Conservation (phyloP, 1,284 basidiomycete genomes). For the Trametes polyzona region DNA sequence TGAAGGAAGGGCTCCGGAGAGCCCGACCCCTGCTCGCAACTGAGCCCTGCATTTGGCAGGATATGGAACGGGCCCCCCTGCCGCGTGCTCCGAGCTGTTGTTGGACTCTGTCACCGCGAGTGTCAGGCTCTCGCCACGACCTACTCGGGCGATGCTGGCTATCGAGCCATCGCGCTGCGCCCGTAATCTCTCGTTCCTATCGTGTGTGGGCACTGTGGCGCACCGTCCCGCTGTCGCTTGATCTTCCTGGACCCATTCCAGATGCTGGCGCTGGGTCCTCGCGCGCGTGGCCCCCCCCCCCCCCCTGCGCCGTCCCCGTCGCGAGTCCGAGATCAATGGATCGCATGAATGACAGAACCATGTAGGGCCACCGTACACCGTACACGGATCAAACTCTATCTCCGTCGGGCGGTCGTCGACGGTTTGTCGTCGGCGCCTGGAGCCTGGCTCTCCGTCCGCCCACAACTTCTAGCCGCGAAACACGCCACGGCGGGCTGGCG, state of each 20-base stretch:
- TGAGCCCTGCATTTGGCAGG: constrained; percentile 2
- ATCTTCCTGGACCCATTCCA: not conserved
- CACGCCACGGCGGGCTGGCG: not conserved
- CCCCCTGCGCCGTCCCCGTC: not conserved
- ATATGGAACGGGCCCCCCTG: constrained; percentile 1
- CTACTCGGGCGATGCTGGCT: not conserved
- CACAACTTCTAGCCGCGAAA: not conserved
- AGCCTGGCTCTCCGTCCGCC: not conserved
- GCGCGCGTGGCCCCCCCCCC: not conserved
- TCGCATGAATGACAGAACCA: constrained; percentile 9
- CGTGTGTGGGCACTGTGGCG: not conserved
- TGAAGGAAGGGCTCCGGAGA: not conserved
- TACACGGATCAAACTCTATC: constrained; percentile 21
- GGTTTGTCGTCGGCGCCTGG: not conserved
- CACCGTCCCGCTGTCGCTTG: not conserved
- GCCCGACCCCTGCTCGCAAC: not conserved
- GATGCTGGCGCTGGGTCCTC: not conserved
- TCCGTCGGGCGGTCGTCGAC: not conserved
- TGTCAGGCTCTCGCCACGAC: not conserved
- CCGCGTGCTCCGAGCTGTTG: not conserved
- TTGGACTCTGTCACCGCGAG: not conserved
- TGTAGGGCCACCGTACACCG: not conserved
- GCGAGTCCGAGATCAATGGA: constrained; percentile 12
- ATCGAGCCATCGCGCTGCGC: not conserved
- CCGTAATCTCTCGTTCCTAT: not conserved